Percentiles rank a stretch among this genome's conserved stretches.
These are phyloP conservation scores for Forsythia suspensa DNA, from an alignment of 257 asterid species.

Conservation along the genomic window DNA sequence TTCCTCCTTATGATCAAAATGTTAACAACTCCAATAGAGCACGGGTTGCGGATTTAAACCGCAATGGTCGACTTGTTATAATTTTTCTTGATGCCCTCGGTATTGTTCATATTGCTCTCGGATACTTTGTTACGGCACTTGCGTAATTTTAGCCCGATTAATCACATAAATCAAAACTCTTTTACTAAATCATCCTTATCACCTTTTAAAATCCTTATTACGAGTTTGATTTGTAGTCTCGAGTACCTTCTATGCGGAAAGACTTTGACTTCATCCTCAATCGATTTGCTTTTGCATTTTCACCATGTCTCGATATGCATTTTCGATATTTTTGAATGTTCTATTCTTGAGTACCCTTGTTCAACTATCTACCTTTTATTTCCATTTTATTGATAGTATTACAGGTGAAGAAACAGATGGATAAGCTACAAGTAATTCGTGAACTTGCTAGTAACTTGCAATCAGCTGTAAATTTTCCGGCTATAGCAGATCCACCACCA, in stretches of 20 bases:
- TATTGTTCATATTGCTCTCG: too few relatives aligned
- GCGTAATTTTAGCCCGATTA: not conserved
- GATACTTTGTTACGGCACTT: too few relatives aligned
- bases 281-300: slow-evolving; percentile 10
- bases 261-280: not conserved
- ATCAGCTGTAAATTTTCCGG: slow-evolving; percentile 78
- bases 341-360: slow-evolving; percentile 4
- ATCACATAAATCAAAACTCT: not conserved
- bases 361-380: not conserved
- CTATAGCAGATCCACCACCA: slow-evolving; percentile 96
- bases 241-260: slow-evolving; percentile 68
- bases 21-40: too few relatives aligned
- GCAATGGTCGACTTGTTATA: too few relatives aligned
- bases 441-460: slow-evolving; percentile 50
- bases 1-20: too few relatives aligned
- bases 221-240: slow-evolving; percentile 95
- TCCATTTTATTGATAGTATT: not conserved
- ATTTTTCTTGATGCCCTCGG: too few relatives aligned
- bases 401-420: slow-evolving; percentile 92
- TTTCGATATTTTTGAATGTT: not conserved
- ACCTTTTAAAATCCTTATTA: slow-evolving; percentile 9
- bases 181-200: not conserved
- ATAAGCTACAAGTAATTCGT: slow-evolving; percentile 67
- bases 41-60: too few relatives aligned
- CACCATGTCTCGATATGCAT: not conserved